These are phyloP conservation scores for Trapa bicornis DNA, from an alignment of 345 rosid species.

Conservation along the genomic window DNA sequence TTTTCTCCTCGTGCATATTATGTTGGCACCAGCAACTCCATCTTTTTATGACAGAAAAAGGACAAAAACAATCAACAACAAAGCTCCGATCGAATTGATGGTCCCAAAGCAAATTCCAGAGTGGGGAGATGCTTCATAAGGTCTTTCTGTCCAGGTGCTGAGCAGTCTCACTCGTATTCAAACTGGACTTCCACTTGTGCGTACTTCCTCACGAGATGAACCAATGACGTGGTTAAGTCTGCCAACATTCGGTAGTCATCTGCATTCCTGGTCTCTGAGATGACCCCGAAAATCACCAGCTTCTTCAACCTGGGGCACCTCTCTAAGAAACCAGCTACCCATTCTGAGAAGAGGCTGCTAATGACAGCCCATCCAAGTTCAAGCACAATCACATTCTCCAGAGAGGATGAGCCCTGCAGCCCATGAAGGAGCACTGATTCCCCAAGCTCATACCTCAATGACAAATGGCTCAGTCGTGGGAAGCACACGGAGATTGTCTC, in stretches of 20 bases:
- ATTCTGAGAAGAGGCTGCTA: slow-evolving; percentile 47
- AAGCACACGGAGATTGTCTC: slow-evolving; percentile 60
- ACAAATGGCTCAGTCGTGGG: slow-evolving; percentile 54
- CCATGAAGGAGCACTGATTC: slow-evolving; percentile 48
- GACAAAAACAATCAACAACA: too few relatives aligned
- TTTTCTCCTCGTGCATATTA: too few relatives aligned
- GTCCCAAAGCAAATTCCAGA: too few relatives aligned
- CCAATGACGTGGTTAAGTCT: slow-evolving; percentile 47
- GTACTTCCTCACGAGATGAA: slow-evolving; percentile 62
- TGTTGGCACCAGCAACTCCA: too few relatives aligned
- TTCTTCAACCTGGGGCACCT: slow-evolving; percentile 66
- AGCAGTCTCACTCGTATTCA: slow-evolving; percentile 11
- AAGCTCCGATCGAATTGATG: too few relatives aligned
- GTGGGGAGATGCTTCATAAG: too few relatives aligned
- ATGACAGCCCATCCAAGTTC: slow-evolving; percentile 60
- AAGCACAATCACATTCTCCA: slow-evolving; percentile 51
- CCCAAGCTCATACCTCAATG: slow-evolving; percentile 54
- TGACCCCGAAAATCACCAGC: slow-evolving; percentile 52
- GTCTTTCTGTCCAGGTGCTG: too few relatives aligned
- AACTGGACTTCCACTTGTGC: slow-evolving; percentile 67
- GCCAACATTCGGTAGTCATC: slow-evolving; percentile 54
- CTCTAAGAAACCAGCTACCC: slow-evolving; percentile 67
- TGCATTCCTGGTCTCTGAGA: slow-evolving; percentile 55
- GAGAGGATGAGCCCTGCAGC: slow-evolving; percentile 41
- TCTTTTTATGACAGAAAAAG: too few relatives aligned